Evolutionary conservation across 2,329 filamentous ascomycete genomes (phyloP).

Genomic region (Keithomyces neogunnii): DNA sequence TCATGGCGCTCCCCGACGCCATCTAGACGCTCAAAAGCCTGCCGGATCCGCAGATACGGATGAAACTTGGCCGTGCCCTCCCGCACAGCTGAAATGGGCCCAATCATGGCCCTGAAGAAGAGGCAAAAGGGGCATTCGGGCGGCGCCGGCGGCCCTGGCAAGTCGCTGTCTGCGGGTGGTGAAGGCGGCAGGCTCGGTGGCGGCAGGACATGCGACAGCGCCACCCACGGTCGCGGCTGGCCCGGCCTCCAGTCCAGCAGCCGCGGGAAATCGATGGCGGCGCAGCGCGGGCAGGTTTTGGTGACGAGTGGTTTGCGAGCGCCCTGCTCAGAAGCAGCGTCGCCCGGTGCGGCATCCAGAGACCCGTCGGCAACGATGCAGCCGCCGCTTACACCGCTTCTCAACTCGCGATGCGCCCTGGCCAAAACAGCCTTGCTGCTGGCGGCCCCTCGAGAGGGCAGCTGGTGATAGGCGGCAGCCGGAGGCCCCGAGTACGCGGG

Average conservation of each 20-base stretch:
- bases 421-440: neutral
- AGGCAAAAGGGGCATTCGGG: conserved; percentile 26
- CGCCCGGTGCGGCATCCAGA: neutral
- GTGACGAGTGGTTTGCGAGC: conserved; percentile 2
- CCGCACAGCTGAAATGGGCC: conserved; percentile 10
- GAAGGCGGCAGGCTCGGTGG: conserved; percentile 12
- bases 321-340: neutral
- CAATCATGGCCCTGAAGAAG: conserved; percentile 28
- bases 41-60: conserved; percentile 28
- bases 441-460: conserved; percentile 17
- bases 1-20: conserved; percentile 28
- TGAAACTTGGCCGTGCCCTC: conserved; percentile 22
- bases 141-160: neutral
- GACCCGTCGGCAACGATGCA: conserved; percentile 20
- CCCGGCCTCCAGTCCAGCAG: conserved; percentile 27
- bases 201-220: conserved; percentile 19
- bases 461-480: conserved; percentile 25
- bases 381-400: neutral
- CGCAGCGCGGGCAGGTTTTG: conserved; percentile 23
- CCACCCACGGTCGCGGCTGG: conserved; percentile 27
- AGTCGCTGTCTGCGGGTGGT: conserved; percentile 10
- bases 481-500: conserved; percentile 14
- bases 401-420: conserved; percentile 1
- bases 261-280: conserved; percentile 26
- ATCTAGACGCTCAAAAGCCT: conserved; percentile 26